These are phyloP conservation scores for Mortierella sp. DNA, from an alignment of 371 early-diverging fungal species.

Conservation along the genomic window DNA sequence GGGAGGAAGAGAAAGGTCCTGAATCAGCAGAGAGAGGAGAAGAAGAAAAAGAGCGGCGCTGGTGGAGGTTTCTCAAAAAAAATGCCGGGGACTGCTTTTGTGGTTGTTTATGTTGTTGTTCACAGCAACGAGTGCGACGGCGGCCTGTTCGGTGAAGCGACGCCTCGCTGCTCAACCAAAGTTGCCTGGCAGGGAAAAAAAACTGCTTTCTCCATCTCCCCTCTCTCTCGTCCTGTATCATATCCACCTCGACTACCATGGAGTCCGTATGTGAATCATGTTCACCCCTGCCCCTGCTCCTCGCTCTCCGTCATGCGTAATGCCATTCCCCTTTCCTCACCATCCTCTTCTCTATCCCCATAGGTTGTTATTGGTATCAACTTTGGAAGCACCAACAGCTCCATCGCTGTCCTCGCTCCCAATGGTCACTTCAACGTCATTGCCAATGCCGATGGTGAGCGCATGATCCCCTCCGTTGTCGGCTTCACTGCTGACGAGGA, in stretches of 20 bases:
- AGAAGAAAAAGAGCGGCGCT: constrained; percentile 2
- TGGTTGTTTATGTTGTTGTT: constrained; percentile 1
- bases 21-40: neutral
- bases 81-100: constrained; percentile 7
- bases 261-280: constrained; percentile 37
- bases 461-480: constrained; percentile 92
- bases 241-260: constrained; percentile 35
- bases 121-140: too few species aligned
- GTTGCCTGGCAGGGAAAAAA: constrained; percentile 3
- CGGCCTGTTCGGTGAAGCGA: too few species aligned
- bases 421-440: constrained; percentile 91
- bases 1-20: constrained; percentile 4
- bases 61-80: neutral
- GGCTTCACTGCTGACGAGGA: constrained; percentile 94
- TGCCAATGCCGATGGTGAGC: constrained; percentile 98
- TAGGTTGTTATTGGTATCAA: constrained; percentile 83
- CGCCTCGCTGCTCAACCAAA: too few species aligned
- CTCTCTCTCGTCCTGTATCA: constrained; percentile 27
- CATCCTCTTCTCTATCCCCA: neutral
- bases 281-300: neutral
- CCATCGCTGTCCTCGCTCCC: constrained; percentile 89
- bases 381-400: constrained; percentile 91
- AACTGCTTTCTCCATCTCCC: constrained; percentile 2
- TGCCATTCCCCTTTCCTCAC: neutral
- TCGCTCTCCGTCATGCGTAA: neutral